A percentile compares a stretch with the other conserved stretches of the same genome.
These are phyloP conservation scores for Lecanicillium sp. DNA, from an alignment of 2,329 filamentous ascomycete genomes.

Conservation along the genomic window DNA sequence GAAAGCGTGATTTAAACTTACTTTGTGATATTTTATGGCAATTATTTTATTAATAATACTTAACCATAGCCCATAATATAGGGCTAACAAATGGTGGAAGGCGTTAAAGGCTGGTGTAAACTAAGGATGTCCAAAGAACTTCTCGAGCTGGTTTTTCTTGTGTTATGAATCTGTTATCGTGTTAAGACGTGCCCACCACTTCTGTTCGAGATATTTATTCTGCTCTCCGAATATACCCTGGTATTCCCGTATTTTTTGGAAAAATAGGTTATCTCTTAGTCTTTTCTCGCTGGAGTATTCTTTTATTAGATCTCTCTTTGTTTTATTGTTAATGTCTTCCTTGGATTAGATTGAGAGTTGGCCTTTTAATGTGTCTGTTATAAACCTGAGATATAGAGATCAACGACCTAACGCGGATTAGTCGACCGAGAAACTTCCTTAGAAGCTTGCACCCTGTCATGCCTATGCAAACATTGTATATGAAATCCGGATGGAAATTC, in stretches of 20 bases:
- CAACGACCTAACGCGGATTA: not conserved
- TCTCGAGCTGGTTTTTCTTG: conserved; percentile 19
- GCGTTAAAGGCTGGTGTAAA: conserved; percentile 27
- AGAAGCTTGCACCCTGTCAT: conserved; percentile 17
- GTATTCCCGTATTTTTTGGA: conserved; percentile 20
- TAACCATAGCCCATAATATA: conserved; percentile 26
- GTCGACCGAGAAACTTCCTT: not conserved
- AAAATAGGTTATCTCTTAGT: conserved; percentile 16
- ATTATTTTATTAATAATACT: conserved; percentile 18
- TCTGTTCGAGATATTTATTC: conserved; percentile 19
- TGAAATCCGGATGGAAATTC: conserved; percentile 17
- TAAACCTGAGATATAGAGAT: not conserved
- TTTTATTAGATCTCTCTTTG: conserved; percentile 4
- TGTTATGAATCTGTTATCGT: conserved; percentile 17
- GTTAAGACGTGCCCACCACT: conserved; percentile 22
- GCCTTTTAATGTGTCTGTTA: not conserved
- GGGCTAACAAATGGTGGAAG: conserved; percentile 26
- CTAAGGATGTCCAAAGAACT: conserved; percentile 10
- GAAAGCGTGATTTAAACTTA: conserved; percentile 20
- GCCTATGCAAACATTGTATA: conserved; percentile 22
- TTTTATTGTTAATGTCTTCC: not conserved
- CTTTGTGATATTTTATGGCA: conserved; percentile 20
- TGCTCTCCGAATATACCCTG: conserved; percentile 14
- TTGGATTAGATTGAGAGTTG: not conserved
- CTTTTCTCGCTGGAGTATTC: conserved; percentile 16